Percentiles rank a stretch among this genome's conserved stretches.
These are phyloP conservation scores for Citrus cavaleriei DNA, from an alignment of 345 rosid genomes.

Conservation along the genomic window DNA sequence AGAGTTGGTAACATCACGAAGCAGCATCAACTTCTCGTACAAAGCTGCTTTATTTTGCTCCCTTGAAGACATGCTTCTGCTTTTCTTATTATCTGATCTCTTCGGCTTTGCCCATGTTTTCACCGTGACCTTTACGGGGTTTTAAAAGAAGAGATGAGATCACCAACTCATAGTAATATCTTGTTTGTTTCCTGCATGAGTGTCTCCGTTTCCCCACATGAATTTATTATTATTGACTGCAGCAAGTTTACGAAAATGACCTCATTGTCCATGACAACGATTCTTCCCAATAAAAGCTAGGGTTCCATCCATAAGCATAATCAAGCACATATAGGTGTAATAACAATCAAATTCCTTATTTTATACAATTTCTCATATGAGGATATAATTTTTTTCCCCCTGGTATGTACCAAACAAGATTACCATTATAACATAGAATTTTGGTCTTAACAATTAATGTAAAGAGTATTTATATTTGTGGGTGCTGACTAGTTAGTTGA, in stretches of 20 bases:
- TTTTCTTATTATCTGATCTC: conserved; percentile 1
- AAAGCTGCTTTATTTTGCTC: conserved; percentile 36
- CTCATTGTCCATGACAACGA: neutral
- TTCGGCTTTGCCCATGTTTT: conserved; percentile 1
- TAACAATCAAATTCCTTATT: neutral
- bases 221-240: conserved; percentile 5
- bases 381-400: neutral
- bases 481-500: neutral
- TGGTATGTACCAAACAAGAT: neutral
- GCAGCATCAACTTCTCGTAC: conserved; percentile 31
- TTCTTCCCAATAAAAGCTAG: neutral
- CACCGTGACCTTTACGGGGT: conserved; percentile 10
- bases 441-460: too few relatives aligned
- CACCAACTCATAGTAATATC: conserved; percentile 3
- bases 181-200: conserved; percentile 37
- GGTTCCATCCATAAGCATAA: neutral
- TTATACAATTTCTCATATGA: neutral
- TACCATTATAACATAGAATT: neutral
- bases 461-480: neutral
- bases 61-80: conserved; percentile 30
- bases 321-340: too few relatives aligned
- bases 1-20: conserved; percentile 47
- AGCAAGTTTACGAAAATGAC: conserved; percentile 10
- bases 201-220: conserved; percentile 23
- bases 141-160: conserved; percentile 20